Base-by-base conservation (phyloP, 2,329 filamentous ascomycete species). In the Aureobasidium mangrovei region DNA sequence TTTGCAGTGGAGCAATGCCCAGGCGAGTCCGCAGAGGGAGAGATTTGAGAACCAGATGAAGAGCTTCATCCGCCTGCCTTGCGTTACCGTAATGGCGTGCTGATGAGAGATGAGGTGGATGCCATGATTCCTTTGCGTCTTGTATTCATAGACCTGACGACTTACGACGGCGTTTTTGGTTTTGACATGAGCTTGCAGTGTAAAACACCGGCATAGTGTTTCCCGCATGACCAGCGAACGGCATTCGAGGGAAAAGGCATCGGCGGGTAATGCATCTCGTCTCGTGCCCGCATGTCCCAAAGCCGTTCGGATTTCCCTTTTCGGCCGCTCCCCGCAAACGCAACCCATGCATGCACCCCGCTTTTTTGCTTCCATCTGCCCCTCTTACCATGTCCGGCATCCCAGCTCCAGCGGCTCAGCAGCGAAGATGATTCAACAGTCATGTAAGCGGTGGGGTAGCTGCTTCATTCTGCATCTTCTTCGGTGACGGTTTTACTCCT, bases 311-410 rank as follows among this genome's bases (percentile, higher is more conserved):
- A 3, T 51, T 53, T 0, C 49, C 42, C 28, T 10, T 26, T 32
- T 10, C 12, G 49, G 49, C 40, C 38, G 27, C 9, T 8, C 28
- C 31, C 31, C n/a, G 27, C 31, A 45, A 31, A 38, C 33, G 35
- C 49, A 32, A n/a, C 47, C 35, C 35, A 38, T n/a, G n/a, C 29
- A 41, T 31, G 40, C 40, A 53, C 42, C 49, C 40, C 49, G 42
- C 49, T 53, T 38, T 39, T 48, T 27, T 31, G n/a, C 31, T 18
- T 8, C 28, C 5, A 32, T n/a, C 28, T 51, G 8, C 47, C 38
- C 28, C 29, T 33, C 47, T 33, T 18, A 27, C 28, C 10, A 27
- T 10, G 27, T 28, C 38, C 36, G 47, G 38, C 12, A 40, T 10
- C 24, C 10, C 18, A 18, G 18, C 18, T 18, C 18, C 18, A 18